Evolutionary conservation across 2,329 filamentous ascomycete genomes (phyloP), one percentile per base, ranked within the genome.

Genomic region (Stemphylium beticola): DNA sequence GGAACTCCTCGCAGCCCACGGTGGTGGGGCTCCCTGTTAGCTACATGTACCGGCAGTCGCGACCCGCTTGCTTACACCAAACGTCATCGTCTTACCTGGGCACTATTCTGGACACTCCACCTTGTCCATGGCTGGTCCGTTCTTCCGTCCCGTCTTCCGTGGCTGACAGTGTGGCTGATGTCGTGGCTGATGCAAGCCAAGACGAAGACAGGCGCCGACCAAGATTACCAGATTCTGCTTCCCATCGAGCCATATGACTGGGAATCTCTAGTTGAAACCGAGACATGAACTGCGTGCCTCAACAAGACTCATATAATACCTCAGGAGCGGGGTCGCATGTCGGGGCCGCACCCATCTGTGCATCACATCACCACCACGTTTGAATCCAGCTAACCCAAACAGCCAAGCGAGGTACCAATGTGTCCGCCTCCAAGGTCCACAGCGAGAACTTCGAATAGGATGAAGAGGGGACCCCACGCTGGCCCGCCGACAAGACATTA

Each of bases 161-260:
- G 47, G 52, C 47, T 42, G 32, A 18, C 40, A 15, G 9, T 26
- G 47, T 49, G 46, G 38, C 52, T 50, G 34, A 26, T 14, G 29
- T 12, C 36, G 52, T 54, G 52, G 52, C 52, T 51, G 47, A 32
- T 39, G 46, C 42, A 44, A 36, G 42, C 42, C 42, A 44, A 44
- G 42, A 22, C 31, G 10, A 29, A 29, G 26, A 29, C 26, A 29
- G 26, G 2, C 26, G 26, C 26, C 9, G 26, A 29, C 26, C 26
- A 7, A 2, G 9, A 29, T 29, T 2, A 4, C 26, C 26, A 29
- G 26, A 29, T 29, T 29, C 26, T 29, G 26, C 26, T 29, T 29
- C 26, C 26, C 26, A 29, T 29, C 26, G 26, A 29, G 26, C 26
- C 26, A 29, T 9, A 29, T 29, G 26, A 29, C 26, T 5, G 26